Percentiles rank a stretch among this genome's conserved stretches.
Conservation (phyloP, 768 basidiomycete genomes). For the Lanmaoa rubissima region DNA sequence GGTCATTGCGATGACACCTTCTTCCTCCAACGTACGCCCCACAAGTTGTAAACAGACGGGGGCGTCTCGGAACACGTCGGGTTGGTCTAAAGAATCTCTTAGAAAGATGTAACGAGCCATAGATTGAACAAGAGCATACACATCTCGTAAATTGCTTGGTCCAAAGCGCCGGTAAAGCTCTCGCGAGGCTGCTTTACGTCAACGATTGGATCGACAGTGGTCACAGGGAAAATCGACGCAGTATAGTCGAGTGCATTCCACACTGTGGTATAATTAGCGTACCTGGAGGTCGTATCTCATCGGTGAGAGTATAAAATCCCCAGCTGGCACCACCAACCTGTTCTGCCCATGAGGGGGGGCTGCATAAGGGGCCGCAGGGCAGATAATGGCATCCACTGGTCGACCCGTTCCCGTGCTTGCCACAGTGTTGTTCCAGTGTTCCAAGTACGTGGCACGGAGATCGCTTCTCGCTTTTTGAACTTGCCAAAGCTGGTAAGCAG, state of each 20-base stretch:
- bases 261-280: conserved; percentile 53
- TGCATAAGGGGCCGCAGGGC: conserved; percentile 56
- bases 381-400: conserved; percentile 74
- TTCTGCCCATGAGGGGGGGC: conserved; percentile 65
- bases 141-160: conserved; percentile 48
- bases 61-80: conserved; percentile 50
- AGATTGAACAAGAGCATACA: conserved; percentile 42
- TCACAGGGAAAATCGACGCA: conserved; percentile 61
- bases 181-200: conserved; percentile 48
- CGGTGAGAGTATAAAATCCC: not conserved
- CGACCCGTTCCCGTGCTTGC: conserved; percentile 60
- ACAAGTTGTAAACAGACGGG: conserved; percentile 68
- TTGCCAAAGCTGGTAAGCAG: conserved; percentile 69
- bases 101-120: not conserved
- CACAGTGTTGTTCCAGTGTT: conserved; percentile 58
- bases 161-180: conserved; percentile 46
- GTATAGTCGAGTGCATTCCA: conserved; percentile 73
- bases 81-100: conserved; percentile 46
- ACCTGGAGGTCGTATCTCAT: conserved; percentile 31
- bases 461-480: conserved; percentile 47
- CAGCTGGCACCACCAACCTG: conserved; percentile 35
- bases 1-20: conserved; percentile 67
- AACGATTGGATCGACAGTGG: conserved; percentile 50
- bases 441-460: conserved; percentile 55
- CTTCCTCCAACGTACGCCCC: conserved; percentile 71